Conservation (phyloP, 202 grass and related monocot genomes). For the Sporobolus alterniflorus region DNA sequence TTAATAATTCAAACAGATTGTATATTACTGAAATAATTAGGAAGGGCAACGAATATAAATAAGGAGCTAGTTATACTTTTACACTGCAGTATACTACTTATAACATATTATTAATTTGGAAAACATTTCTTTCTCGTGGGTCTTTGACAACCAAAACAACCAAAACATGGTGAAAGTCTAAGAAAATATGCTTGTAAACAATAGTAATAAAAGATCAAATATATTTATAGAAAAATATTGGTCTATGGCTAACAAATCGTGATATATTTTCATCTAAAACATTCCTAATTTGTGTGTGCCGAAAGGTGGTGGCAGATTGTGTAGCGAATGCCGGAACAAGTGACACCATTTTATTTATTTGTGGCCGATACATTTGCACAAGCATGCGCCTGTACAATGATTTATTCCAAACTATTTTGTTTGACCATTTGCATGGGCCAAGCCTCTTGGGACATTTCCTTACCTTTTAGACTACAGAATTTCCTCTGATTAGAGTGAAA, state of each 20-base stretch:
- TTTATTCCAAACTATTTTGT: neutral
- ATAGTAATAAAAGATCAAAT: neutral
- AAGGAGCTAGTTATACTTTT: too few species aligned
- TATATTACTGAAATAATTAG: too few species aligned
- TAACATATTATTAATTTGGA: too few species aligned
- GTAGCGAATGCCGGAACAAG: too few species aligned
- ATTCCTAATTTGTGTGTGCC: neutral
- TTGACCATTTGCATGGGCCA: conserved; percentile 19
- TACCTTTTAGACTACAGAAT: conserved; percentile 17
- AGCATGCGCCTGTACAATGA: neutral
- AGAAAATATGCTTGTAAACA: too few species aligned
- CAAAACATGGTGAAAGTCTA: neutral
- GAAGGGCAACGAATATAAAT: too few species aligned
- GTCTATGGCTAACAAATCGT: neutral
- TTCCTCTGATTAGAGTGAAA: neutral
- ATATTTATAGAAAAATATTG: neutral
- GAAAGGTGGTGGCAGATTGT: too few species aligned
- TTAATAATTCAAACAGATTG: too few species aligned
- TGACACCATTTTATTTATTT: too few species aligned
- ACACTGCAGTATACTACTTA: too few species aligned
- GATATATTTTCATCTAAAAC: neutral
- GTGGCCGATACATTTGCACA: neutral
- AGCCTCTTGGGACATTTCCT: neutral
- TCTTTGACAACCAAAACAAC: too few species aligned
- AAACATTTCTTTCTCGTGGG: neutral